Evolutionary conservation across 306 rosid species (phyloP).

Genomic region (Quercus bicolor): DNA sequence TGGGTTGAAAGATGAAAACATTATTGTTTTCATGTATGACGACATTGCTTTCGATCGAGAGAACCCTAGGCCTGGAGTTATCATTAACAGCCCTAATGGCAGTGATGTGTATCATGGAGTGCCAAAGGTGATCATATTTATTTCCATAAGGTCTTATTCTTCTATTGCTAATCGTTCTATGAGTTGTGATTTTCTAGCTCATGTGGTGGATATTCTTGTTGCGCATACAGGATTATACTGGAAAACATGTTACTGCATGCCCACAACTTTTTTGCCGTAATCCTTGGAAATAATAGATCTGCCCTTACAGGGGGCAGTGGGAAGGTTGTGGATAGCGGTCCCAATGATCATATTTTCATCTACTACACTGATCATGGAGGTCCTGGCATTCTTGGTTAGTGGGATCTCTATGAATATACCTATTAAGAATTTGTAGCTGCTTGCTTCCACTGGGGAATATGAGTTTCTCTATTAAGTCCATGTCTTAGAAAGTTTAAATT

Average conservation of each 20-base stretch:
- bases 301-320: conserved; percentile 88
- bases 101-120: conserved; percentile 85
- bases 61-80: conserved; percentile 84
- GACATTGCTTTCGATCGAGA: conserved; percentile 72
- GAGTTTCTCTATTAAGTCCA: too few relatives aligned
- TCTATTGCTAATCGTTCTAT: background rate
- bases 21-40: too few relatives aligned
- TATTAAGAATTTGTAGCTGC: too few relatives aligned
- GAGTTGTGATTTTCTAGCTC: background rate
- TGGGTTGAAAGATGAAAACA: conserved; percentile 90
- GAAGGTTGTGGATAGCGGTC: conserved; percentile 91
- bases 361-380: conserved; percentile 93
- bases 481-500: too few relatives aligned
- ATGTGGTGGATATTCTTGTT: conserved; percentile 18
- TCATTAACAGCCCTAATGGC: conserved; percentile 85
- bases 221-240: conserved; percentile 66
- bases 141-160: background rate
- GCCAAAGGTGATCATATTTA: conserved; percentile 59
- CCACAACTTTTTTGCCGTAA: conserved; percentile 60
- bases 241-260: conserved; percentile 65
- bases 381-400: conserved; percentile 93
- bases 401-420: background rate
- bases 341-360: conserved; percentile 84
- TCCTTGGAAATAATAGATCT: conserved; percentile 78
- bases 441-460: too few relatives aligned